phyloP scores from a whole-genome alignment of 352 stramenopile genomes.

The Pythium angustatum region DNA sequence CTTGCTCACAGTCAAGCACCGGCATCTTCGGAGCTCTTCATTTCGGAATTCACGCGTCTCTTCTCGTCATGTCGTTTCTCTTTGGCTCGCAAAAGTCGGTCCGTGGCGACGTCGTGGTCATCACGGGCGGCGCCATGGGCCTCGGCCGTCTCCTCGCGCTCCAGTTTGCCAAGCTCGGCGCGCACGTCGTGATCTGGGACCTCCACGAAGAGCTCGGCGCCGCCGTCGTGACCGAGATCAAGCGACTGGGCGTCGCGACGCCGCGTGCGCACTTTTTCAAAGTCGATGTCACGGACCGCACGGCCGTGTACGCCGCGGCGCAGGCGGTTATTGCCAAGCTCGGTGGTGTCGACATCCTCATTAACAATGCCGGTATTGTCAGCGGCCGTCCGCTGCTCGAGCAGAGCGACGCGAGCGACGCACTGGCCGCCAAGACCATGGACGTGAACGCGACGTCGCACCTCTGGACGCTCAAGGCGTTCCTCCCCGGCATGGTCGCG shows the following conservation, averaged over 20 bases:
- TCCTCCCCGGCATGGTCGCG: constrained; percentile 43
- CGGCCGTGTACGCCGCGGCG: constrained; percentile 31
- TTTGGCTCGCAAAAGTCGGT: constrained; percentile 27
- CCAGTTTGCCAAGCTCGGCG: constrained; percentile 39
- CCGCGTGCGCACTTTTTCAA: constrained; percentile 30
- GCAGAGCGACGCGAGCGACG: constrained; percentile 32
- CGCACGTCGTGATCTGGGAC: constrained; percentile 44
- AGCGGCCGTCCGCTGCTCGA: constrained; percentile 45
- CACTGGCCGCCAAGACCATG: constrained; percentile 40
- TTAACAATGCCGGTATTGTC: constrained; percentile 61
- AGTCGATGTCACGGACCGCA: constrained; percentile 41
- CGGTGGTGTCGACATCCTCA: constrained; percentile 42
- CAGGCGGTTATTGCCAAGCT: constrained; percentile 28
- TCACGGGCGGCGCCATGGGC: constrained; percentile 39
- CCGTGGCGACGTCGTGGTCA: constrained; percentile 28
- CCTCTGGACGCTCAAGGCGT: constrained; percentile 48
- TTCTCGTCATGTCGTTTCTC: constrained; percentile 25
- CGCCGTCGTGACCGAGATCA: constrained; percentile 39
- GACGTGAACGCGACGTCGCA: constrained; percentile 47
- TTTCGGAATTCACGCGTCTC: background rate
- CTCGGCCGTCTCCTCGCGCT: constrained; percentile 42
- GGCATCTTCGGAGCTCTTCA: background rate
- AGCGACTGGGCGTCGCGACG: constrained; percentile 20
- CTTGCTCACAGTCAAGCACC: background rate
- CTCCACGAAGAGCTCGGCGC: constrained; percentile 34